These are phyloP conservation scores for Dryas alaskensis DNA, from an alignment of 306 rosid species.

Conservation along the genomic window DNA sequence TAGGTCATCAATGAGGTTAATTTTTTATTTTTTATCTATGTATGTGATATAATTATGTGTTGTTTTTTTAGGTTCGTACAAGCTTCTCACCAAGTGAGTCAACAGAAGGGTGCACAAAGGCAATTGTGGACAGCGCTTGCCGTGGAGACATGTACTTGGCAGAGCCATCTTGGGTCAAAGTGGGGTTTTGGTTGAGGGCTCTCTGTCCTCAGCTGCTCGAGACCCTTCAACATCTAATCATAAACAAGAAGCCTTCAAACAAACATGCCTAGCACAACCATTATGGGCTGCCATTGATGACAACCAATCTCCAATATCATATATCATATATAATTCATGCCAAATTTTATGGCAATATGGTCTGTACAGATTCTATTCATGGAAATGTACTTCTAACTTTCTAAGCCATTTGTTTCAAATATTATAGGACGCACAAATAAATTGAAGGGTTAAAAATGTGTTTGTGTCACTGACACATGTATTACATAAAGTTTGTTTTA, in stretches of 20 bases:
- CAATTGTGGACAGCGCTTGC: conserved; percentile 34
- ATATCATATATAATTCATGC: too few relatives aligned
- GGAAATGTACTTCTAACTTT: too few relatives aligned
- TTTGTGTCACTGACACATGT: too few relatives aligned
- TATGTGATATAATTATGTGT: neutral
- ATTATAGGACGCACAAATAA: too few relatives aligned
- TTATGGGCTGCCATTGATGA: too few relatives aligned
- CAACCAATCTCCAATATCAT: too few relatives aligned
- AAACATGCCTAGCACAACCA: neutral
- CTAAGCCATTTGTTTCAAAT: too few relatives aligned
- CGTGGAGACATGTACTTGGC: conserved; percentile 38
- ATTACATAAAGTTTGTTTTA: too few relatives aligned
- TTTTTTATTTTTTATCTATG: neutral
- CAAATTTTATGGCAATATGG: too few relatives aligned
- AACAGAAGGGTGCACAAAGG: conserved; percentile 24
- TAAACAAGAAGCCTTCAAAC: neutral
- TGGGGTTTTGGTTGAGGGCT: conserved; percentile 5
- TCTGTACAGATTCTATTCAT: too few relatives aligned
- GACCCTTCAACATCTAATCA: neutral
- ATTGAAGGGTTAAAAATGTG: too few relatives aligned
- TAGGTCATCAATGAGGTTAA: too few relatives aligned
- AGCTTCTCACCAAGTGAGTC: conserved; percentile 11
- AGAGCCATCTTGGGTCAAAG: conserved; percentile 32
- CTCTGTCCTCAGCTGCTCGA: conserved; percentile 14
- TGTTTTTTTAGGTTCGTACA: conserved; percentile 8